A percentile compares a stretch with the other conserved stretches of the same genome.
Evolutionary conservation across 78 protist species (phyloP).

Genomic region (Cavenderia fasciculata): DNA sequence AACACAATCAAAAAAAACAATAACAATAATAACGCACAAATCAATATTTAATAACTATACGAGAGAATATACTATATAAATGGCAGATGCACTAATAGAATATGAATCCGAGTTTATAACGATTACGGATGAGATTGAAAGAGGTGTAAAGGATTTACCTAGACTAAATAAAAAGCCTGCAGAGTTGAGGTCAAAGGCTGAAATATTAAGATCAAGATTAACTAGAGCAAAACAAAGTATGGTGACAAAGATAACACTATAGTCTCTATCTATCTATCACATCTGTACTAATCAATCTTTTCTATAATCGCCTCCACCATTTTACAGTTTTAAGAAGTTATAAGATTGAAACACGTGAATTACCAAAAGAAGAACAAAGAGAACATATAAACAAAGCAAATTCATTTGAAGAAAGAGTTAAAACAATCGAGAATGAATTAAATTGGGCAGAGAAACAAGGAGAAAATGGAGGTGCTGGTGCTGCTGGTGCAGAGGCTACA

Average conservation of each 20-base stretch:
- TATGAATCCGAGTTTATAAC: constrained; percentile 1
- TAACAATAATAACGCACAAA: too few species aligned
- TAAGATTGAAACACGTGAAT: constrained; percentile 40
- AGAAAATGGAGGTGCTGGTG: constrained; percentile 3
- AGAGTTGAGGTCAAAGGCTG: constrained; percentile 7
- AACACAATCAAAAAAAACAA: too few species aligned
- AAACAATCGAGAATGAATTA: constrained; percentile 59
- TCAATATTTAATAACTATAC: too few species aligned
- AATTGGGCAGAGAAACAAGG: constrained; percentile 55
- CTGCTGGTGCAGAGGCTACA: neutral
- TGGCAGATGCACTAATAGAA: constrained; percentile 9
- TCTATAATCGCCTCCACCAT: neutral
- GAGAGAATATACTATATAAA: neutral
- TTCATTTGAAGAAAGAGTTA: constrained; percentile 29
- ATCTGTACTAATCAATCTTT: neutral
- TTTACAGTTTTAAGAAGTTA: constrained; percentile 29
- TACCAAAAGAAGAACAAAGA: constrained; percentile 39
- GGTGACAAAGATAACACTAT: neutral
- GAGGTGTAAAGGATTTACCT: neutral
- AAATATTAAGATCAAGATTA: constrained; percentile 33
- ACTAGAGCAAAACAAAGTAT: constrained; percentile 42
- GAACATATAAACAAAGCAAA: constrained; percentile 21
- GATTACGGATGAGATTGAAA: neutral
- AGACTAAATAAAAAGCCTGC: neutral
- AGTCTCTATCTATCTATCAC: neutral